Evolutionary conservation across 306 rosid genomes (phyloP), one percentile per base, ranked within the genome.

Genomic region (Benincasa hispida): DNA sequence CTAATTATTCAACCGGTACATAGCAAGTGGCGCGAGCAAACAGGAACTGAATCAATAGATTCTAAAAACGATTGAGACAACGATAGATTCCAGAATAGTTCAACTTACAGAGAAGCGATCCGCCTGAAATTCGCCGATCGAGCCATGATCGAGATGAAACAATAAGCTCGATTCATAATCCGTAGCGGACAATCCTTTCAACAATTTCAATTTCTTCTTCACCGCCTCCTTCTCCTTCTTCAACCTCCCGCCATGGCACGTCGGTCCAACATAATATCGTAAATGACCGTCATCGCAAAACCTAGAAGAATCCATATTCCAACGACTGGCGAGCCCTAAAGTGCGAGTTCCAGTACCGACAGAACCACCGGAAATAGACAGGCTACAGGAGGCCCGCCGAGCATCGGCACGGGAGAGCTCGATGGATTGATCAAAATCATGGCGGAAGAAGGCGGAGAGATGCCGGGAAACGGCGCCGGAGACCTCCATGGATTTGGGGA

Each of bases 231-330:
- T 86, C 56, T 60, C 60, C 80, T 83, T 78, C 81, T 83, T 78
- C 84, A 45, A 54, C 15, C 37, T 63, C 24, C 48, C 72, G 10
- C 42, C 75, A 5, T 78, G 87, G 51, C 82, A 82, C 25, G 79
- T 82, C n/a, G 84, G 77, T 4, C 65, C 79, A 58, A 66, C 81
- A 47, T 82, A 62, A 74, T 87, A 91, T 67, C 72, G 79, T 34
- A 88, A 4, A 79, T 89, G 90, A 24, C 91, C 89, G 5, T 82
- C 74, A 62, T 93, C 97, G 47, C 59, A 60, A 79, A 93, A 93
- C 78, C 82, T 88, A 75, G 82, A 81, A 75, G 80, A 81, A 65
- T 32, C 79, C 72, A 55, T 0, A 39, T 25, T 18, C 55, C 78
- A 75, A 76, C 74, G 32, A 41, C 63, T 47, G 9, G 79, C 45